phyloP scores from a whole-genome alignment of 495 filamentous ascomycete species.

The Podospora australis region DNA sequence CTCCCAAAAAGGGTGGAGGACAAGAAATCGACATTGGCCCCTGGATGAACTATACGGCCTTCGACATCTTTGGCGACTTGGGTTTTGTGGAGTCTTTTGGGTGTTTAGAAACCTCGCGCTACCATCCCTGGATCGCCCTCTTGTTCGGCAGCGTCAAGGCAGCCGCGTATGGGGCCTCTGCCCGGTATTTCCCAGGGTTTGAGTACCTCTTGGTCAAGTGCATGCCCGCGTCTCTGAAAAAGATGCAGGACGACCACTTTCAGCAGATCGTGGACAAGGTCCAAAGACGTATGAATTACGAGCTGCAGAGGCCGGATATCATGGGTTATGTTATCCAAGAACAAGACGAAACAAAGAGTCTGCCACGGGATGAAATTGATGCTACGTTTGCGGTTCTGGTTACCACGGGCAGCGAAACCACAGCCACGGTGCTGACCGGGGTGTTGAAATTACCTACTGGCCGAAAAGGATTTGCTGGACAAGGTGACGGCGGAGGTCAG shows the following conservation, averaged over 20 bases:
- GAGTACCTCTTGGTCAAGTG: not conserved
- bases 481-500: conserved; percentile 41
- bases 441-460: conserved; percentile 45
- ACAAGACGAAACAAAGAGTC: not conserved
- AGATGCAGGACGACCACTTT: not conserved
- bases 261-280: not conserved
- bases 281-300: not conserved
- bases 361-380: conserved; percentile 30
- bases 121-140: not conserved
- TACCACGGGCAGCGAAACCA: conserved; percentile 52
- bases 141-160: conserved; percentile 3
- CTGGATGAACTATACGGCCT: conserved; percentile 1
- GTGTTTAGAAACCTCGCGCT: not conserved
- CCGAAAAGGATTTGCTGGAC: conserved; percentile 31
- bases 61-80: conserved; percentile 5
- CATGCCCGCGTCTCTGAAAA: not conserved
- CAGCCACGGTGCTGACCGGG: conserved; percentile 43
- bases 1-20: not conserved
- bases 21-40: conserved; percentile 7
- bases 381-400: conserved; percentile 31
- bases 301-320: conserved; percentile 1
- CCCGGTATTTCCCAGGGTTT: not conserved
- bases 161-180: not conserved
- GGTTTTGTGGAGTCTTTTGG: conserved; percentile 4
- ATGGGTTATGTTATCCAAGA: not conserved